Evolutionary conservation across 176 grass and related monocot species (phyloP).

Genomic region (Dactylis glomerata): DNA sequence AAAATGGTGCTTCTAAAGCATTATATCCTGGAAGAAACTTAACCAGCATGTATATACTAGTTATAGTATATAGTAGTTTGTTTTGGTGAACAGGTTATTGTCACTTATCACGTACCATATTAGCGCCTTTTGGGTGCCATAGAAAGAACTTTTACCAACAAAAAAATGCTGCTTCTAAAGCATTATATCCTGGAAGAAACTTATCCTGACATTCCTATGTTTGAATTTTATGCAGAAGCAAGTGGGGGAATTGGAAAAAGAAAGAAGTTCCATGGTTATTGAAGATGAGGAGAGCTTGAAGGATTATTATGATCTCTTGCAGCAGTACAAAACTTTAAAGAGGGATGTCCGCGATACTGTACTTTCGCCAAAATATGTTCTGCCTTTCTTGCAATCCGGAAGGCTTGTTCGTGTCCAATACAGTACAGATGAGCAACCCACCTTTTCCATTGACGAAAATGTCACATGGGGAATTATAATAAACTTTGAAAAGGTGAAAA

Average conservation of each 20-base stretch:
- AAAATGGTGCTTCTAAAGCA: not conserved
- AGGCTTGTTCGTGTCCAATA: constrained; percentile 62
- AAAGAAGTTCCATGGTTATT: constrained; percentile 89
- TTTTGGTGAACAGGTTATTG: not conserved
- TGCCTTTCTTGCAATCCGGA: constrained; percentile 92
- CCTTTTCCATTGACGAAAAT: constrained; percentile 51
- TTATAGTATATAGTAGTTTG: not conserved
- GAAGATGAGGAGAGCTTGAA: constrained; percentile 89
- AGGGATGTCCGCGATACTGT: constrained; percentile 70
- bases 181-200: not conserved
- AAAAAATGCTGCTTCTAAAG: not conserved
- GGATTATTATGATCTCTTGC: constrained; percentile 83
- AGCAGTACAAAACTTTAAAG: constrained; percentile 80
- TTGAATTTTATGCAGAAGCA: constrained; percentile 70
- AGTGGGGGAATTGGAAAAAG: constrained; percentile 79
- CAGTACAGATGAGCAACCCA: constrained; percentile 41
- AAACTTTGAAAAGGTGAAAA: constrained; percentile 87
- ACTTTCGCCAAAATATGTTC: constrained; percentile 79
- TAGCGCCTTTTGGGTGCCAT: not conserved
- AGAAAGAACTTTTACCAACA: not conserved
- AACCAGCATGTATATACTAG: not conserved
- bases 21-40: not conserved
- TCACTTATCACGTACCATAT: not conserved
- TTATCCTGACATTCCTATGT: not conserved
- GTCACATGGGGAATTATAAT: constrained; percentile 76